phyloP scores from a whole-genome alignment of 1,284 basidiomycete species.

The Takashimella koratensis region DNA sequence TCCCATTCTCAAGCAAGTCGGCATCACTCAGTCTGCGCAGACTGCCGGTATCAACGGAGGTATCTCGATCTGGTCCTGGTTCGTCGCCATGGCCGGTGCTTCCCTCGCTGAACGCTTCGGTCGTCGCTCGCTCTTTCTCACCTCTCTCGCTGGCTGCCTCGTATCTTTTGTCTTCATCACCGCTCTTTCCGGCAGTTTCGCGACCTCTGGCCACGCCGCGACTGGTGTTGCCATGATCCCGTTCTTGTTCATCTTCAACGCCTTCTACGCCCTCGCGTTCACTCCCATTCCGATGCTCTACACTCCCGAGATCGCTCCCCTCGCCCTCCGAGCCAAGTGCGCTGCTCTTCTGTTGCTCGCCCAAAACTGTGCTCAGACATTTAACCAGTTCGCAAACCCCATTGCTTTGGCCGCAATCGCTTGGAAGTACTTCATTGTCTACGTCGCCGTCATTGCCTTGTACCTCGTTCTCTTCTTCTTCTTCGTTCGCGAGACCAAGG shows the following conservation, averaged over 20 bases:
- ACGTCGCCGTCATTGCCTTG: constrained; percentile 51
- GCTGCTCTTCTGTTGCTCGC: constrained; percentile 50
- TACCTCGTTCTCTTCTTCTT: constrained; percentile 41
- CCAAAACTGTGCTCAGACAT: constrained; percentile 56
- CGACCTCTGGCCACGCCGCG: constrained; percentile 45
- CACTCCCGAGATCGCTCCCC: constrained; percentile 67
- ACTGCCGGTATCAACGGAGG: constrained; percentile 68
- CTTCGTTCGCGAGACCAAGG: constrained; percentile 33
- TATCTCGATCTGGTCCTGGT: constrained; percentile 48
- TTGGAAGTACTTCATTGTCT: constrained; percentile 49
- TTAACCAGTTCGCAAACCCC: constrained; percentile 79
- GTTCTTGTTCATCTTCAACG: constrained; percentile 65
- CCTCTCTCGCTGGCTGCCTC: constrained; percentile 64
- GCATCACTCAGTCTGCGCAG: constrained; percentile 60
- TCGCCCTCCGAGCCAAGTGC: constrained; percentile 63
- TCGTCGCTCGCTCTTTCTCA: constrained; percentile 46
- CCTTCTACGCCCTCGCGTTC: constrained; percentile 54
- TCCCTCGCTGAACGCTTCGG: constrained; percentile 27
- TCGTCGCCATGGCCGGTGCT: constrained; percentile 32
- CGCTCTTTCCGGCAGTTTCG: constrained; percentile 55
- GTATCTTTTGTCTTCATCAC: constrained; percentile 61
- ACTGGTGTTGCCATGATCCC: constrained; percentile 54
- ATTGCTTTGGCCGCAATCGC: constrained; percentile 56
- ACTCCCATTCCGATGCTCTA: constrained; percentile 62
- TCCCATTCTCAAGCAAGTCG: constrained; percentile 64